Base-by-base conservation (phyloP, 1,284 basidiomycete genomes). In the Moesziomyces sp. region DNA sequence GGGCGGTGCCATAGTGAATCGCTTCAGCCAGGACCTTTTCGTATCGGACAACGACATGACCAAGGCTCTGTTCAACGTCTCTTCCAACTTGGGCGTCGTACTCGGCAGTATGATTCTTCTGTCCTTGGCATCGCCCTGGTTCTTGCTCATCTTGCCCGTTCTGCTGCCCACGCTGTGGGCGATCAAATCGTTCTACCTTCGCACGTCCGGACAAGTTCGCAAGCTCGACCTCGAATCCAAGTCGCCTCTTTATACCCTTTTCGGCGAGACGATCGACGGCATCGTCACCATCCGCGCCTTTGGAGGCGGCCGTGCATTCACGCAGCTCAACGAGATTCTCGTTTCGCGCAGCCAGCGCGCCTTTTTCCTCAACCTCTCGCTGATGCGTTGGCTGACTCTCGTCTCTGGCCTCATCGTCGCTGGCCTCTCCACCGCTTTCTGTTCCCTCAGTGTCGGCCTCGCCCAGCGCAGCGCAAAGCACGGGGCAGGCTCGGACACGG, bases 271-370 rank as follows among this genome's bases (percentile, higher is more conserved):
- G 5, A 86, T 93, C 44, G 88, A 87, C 47, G 92, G 92, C 30
- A 90, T 93, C 48, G 85, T 92, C 44, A 91, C 91, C 11, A 91
- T 95, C 28, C 89, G 93, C 54, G 93, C 93, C 0, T 96, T 93
- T 85, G 91, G 90, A 5, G 91, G 89, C 0, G 93, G 94, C 81
- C 85, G 86, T 46, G 86, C 88, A 19, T 94, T 94, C 86, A 86
- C 93, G 77, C 52, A 56, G 49, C 19, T 50, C 30, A 50, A 50
- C 49, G 49, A 50, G 49, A 19, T 42, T 6, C 35, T 50, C n/a
- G 33, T 50, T 18, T 50, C 49, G 21, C 49, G 49, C 49, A 38
- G 33, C 23, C 49, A 50, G 21, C 33, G 49, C 21, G 49, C 49
- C 16, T 50, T 50, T 21, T 50, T 38, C 33, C 35, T 50, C n/a